Base-by-base conservation (phyloP, 2,329 filamentous ascomycete species). In the Remersonia thermophila region DNA sequence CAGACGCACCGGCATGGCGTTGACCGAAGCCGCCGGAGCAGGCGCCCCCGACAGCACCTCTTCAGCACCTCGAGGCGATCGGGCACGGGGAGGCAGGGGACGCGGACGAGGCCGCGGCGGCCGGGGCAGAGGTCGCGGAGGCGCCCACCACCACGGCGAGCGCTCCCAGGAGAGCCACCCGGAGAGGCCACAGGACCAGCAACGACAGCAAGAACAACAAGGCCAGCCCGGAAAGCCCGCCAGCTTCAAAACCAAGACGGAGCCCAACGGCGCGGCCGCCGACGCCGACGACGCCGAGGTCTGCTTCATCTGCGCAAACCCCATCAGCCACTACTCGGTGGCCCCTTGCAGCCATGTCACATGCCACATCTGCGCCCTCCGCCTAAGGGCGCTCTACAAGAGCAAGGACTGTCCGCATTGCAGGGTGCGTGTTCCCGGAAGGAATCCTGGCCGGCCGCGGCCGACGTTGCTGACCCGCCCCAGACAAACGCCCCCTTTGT, bases 371-470 rank as follows among this genome's bases (percentile, higher is more conserved):
- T 98, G 91, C 58, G 80, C 86, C 8, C 63, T 98, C 48, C 75
- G 91, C 41, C 75, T 96, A 73, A 75, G 91, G 49, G 91, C 89
- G 1, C 65, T 98, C 30, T 98, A 96, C 62, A 96, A 95, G 66
- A 93, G 79, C 41, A 93, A 93, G 58, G 83, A 87, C 46, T 98
- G 91, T 60, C 83, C 87, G n/a, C 87, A 96, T 58, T 98, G 91
- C 56, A 71, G 91, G 53, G 83, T 87, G 69, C 49, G 80, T 66
- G 7, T 17, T 32, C 17, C 34, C 13, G 16, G 27, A 29, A 23
- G 20, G 9, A n/a, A n/a, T n/a, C n/a, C n/a, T n/a, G n/a, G n/a
- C n/a, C n/a, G n/a, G n/a, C n/a, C n/a, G n/a, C n/a, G n/a, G n/a
- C n/a, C n/a, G n/a, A n/a, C n/a, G n/a, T n/a, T n/a, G n/a, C n/a